phyloP scores from a whole-genome alignment of 257 asterid species.

The Solanum piurae region DNA sequence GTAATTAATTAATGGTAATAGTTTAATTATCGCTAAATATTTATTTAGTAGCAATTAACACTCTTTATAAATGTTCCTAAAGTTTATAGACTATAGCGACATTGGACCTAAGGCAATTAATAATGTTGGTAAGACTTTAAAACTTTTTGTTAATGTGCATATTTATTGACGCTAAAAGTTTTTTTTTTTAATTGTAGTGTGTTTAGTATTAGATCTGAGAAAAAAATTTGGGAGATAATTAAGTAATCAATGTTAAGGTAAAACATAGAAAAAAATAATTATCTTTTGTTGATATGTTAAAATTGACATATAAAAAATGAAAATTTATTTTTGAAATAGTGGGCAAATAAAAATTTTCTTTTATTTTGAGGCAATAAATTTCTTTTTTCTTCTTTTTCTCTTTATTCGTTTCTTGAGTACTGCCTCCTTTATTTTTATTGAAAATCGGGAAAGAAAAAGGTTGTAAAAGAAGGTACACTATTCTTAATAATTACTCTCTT shows the following conservation, averaged over 20 bases:
- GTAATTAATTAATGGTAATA: too few species aligned
- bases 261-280: background rate
- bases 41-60: too few species aligned
- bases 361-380: background rate
- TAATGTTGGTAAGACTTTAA: too few species aligned
- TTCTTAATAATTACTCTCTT: background rate
- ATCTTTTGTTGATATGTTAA: too few species aligned
- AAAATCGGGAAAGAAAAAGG: background rate
- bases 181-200: too few species aligned
- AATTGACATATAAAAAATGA: too few species aligned
- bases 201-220: background rate
- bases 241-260: background rate
- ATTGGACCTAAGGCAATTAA: background rate
- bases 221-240: accelerated
- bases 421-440: background rate
- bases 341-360: background rate
- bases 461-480: background rate
- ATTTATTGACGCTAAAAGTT: too few species aligned
- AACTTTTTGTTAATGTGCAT: too few species aligned
- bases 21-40: too few species aligned
- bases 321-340: too few species aligned
- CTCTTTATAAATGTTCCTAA: too few species aligned
- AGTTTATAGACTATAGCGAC: too few species aligned
- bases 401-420: background rate
- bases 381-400: background rate